phyloP scores from a whole-genome alignment of 331 rosid species.

The Telfairia occidentalis region DNA sequence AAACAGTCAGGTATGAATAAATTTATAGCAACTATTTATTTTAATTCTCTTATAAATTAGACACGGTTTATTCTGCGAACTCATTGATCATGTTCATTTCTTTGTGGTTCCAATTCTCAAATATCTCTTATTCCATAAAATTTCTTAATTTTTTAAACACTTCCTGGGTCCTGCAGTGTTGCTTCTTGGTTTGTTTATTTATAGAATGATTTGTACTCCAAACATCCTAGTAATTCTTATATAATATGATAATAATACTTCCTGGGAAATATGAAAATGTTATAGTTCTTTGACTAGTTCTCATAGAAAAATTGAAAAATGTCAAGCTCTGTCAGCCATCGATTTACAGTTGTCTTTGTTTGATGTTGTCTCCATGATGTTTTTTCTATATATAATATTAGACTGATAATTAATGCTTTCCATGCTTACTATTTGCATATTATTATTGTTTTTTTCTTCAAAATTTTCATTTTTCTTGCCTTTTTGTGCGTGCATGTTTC shows the following conservation, averaged over 20 bases:
- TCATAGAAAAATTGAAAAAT: background rate
- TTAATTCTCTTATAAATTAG: background rate
- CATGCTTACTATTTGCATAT: background rate
- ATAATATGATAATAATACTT: background rate
- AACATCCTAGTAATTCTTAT: background rate
- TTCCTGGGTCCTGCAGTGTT: background rate
- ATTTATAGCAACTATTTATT: background rate
- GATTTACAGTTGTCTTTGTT: background rate
- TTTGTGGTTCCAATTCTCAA: background rate
- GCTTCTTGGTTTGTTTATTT: background rate
- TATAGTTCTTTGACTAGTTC: background rate
- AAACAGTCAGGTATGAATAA: slow-evolving; percentile 46
- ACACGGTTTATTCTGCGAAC: background rate
- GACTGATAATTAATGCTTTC: background rate
- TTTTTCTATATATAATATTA: background rate
- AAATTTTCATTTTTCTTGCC: background rate
- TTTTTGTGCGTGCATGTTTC: background rate
- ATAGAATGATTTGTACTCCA: background rate
- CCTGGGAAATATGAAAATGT: background rate
- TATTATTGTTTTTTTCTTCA: background rate
- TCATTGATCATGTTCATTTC: background rate
- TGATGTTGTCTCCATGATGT: background rate
- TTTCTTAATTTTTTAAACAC: background rate
- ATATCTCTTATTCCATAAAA: background rate
- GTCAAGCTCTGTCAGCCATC: background rate